phyloP scores from a whole-genome alignment of 495 filamentous ascomycete genomes.

The Tetracladium setigerum region DNA sequence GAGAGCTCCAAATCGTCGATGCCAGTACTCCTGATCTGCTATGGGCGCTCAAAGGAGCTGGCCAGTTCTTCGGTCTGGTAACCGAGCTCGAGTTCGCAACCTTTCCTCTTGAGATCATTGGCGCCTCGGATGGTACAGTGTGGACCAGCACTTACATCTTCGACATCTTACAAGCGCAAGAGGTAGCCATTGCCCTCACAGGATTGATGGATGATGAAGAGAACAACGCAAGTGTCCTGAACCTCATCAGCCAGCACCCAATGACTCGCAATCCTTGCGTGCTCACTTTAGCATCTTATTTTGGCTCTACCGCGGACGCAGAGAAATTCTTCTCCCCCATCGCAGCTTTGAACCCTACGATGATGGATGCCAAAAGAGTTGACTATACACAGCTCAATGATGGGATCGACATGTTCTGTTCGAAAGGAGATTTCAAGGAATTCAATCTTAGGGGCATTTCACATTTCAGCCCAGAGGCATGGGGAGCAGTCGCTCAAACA shows the following conservation, averaged over 20 bases:
- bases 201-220: too few species aligned
- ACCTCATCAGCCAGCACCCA: too few species aligned
- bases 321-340: background rate
- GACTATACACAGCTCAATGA: background rate
- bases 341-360: background rate
- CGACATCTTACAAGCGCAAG: too few species aligned
- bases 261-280: too few species aligned
- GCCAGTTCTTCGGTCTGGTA: conserved; percentile 40
- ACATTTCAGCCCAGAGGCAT: too few species aligned
- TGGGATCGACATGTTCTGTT: background rate
- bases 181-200: too few species aligned
- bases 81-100: conserved; percentile 11
- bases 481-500: too few species aligned
- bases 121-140: too few species aligned
- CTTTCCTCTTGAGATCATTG: conserved; percentile 16
- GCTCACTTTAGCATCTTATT: too few species aligned
- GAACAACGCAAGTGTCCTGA: too few species aligned
- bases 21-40: conserved; percentile 36
- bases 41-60: conserved; percentile 42
- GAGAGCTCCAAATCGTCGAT: conserved; percentile 20
- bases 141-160: too few species aligned
- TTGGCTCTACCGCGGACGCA: background rate
- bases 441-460: too few species aligned
- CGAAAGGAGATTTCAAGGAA: background rate
- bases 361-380: background rate